A percentile compares a stretch with the other conserved stretches of the same genome.
These are phyloP conservation scores for Chamaecrista fasciculata DNA, from an alignment of 306 rosid genomes.

Conservation along the genomic window DNA sequence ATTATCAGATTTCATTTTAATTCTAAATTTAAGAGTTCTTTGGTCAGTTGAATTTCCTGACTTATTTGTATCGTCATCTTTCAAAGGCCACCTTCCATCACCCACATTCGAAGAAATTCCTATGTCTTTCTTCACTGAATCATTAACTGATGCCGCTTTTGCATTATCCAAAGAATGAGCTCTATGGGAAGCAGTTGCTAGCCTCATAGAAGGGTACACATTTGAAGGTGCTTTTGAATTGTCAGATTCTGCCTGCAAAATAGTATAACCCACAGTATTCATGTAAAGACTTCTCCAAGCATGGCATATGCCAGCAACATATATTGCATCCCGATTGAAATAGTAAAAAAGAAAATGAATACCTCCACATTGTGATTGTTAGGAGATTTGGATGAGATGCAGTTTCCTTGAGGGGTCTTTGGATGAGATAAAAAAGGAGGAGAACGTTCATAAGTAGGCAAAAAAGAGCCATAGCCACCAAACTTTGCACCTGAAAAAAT, in stretches of 20 bases:
- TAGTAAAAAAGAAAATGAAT: constrained; percentile 14
- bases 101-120: constrained; percentile 39
- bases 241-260: constrained; percentile 55
- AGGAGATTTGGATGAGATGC: constrained; percentile 43
- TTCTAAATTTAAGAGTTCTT: constrained; percentile 61
- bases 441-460: constrained; percentile 52
- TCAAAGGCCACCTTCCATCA: constrained; percentile 39
- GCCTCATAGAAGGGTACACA: constrained; percentile 39
- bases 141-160: constrained; percentile 36
- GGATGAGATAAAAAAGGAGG: constrained; percentile 40
- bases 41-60: constrained; percentile 46
- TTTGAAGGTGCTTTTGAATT: constrained; percentile 49
- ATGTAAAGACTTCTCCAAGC: constrained; percentile 38
- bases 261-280: constrained; percentile 43
- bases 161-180: constrained; percentile 35
- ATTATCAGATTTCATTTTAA: constrained; percentile 59
- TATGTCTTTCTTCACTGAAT: constrained; percentile 34
- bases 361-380: constrained; percentile 55
- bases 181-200: constrained; percentile 35
- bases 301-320: constrained; percentile 31
- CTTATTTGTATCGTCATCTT: constrained; percentile 40
- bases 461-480: constrained; percentile 85
- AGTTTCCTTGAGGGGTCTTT: constrained; percentile 52
- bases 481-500: constrained; percentile 60
- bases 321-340: constrained; percentile 34